phyloP scores from a whole-genome alignment of 495 filamentous ascomycete genomes.

The Ascodesmis nigricans region DNA sequence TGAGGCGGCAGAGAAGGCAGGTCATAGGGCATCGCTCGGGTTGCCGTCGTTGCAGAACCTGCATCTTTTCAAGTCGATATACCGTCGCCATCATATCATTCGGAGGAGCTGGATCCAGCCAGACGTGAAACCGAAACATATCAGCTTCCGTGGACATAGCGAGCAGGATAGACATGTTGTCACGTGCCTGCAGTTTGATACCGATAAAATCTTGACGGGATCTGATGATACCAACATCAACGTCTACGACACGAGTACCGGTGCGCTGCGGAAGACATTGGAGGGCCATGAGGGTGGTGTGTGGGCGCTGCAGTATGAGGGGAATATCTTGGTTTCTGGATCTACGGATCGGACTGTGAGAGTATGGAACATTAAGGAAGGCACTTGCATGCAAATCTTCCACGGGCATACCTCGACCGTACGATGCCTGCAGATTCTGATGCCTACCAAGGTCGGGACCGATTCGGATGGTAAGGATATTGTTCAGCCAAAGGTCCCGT shows the following conservation, averaged over 20 bases:
- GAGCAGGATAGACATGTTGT: constrained; percentile 93
- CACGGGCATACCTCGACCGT: constrained; percentile 96
- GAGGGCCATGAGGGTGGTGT: constrained; percentile 93
- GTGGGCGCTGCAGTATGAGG: constrained; percentile 92
- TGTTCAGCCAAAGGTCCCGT: constrained; percentile 73
- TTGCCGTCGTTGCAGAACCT: constrained; percentile 54
- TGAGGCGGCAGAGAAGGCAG: constrained; percentile 52
- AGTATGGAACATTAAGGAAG: constrained; percentile 91
- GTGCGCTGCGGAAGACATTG: constrained; percentile 56
- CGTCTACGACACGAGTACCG: constrained; percentile 94
- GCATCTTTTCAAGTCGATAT: constrained; percentile 91
- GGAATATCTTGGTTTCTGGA: constrained; percentile 83
- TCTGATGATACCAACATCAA: constrained; percentile 97
- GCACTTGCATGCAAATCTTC: constrained; percentile 80
- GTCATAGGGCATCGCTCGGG: constrained; percentile 63
- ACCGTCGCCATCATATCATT: constrained; percentile 75
- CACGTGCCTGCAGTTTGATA: constrained; percentile 91
- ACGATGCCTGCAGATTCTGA: constrained; percentile 81
- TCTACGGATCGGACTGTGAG: constrained; percentile 90
- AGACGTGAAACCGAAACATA: constrained; percentile 68
- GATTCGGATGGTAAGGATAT: constrained; percentile 49
- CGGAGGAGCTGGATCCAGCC: constrained; percentile 74
- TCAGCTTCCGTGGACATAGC: constrained; percentile 89
- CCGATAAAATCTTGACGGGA: constrained; percentile 91
- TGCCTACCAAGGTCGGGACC: constrained; percentile 57